Conservation (phyloP, 805 yeast genomes). For the Pichia pseudocactophila region DNA sequence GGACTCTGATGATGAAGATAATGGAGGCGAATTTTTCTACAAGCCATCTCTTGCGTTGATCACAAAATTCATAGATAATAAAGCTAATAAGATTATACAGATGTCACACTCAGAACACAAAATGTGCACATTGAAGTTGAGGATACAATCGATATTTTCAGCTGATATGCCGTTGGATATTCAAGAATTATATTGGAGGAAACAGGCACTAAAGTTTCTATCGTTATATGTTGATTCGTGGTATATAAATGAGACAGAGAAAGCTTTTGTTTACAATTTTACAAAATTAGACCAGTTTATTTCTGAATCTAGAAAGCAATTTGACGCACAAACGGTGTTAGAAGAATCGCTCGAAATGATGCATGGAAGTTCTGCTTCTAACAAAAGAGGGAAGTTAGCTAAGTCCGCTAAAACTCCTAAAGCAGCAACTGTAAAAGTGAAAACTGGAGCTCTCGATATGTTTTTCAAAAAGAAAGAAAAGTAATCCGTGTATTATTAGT, state of each 20-base stretch:
- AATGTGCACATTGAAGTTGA: constrained; percentile 8
- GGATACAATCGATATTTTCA: constrained; percentile 1
- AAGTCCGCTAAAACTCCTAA: constrained; percentile 9
- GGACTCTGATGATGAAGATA: constrained; percentile 27
- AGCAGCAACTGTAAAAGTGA: constrained; percentile 31
- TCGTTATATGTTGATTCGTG: constrained; percentile 33
- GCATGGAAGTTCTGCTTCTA: constrained; percentile 20
- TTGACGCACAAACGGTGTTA: constrained; percentile 20
- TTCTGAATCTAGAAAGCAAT: constrained; percentile 14
- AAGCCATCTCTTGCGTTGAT: constrained; percentile 36
- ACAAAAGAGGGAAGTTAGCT: constrained; percentile 16
- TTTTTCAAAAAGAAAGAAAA: constrained; percentile 40
- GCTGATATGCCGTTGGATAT: neutral
- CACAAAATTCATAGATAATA: constrained; percentile 29
- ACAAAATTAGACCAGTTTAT: constrained; percentile 11
- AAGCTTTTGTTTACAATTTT: constrained; percentile 15
- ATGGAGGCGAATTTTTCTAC: constrained; percentile 37
- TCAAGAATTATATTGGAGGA: constrained; percentile 20
- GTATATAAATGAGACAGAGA: constrained; percentile 18
- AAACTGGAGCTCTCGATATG: constrained; percentile 58
- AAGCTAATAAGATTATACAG: constrained; percentile 28
- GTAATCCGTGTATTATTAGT: neutral
- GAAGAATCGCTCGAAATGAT: constrained; percentile 26
- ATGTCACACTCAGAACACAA: constrained; percentile 27
- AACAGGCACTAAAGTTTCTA: constrained; percentile 38